A percentile compares a stretch with the other conserved stretches of the same genome.
Conservation (phyloP, 768 basidiomycete species). For the Myochromella boudieri region DNA sequence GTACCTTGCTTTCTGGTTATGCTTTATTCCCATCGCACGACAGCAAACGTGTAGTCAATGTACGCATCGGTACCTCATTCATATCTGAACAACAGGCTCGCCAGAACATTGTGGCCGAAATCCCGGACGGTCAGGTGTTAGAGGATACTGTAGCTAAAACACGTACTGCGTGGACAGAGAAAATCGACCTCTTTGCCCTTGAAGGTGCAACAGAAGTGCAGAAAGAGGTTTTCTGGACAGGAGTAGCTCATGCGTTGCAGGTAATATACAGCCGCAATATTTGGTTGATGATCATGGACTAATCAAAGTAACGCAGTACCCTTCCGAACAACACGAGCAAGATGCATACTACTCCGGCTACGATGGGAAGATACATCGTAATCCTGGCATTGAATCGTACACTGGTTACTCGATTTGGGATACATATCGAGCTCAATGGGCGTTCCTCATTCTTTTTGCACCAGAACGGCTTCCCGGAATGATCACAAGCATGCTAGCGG, state of each 20-base stretch:
- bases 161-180: slow-evolving; percentile 56
- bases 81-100: slow-evolving; percentile 70
- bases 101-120: slow-evolving; percentile 45
- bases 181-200: slow-evolving; percentile 51
- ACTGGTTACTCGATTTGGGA: slow-evolving; percentile 86
- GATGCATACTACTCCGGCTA: slow-evolving; percentile 77
- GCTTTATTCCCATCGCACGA: slow-evolving; percentile 38
- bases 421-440: slow-evolving; percentile 78
- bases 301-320: slow-evolving; percentile 48
- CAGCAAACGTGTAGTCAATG: slow-evolving; percentile 46
- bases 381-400: slow-evolving; percentile 57
- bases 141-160: slow-evolving; percentile 51
- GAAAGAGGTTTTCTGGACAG: slow-evolving; percentile 58
- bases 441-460: slow-evolving; percentile 73
- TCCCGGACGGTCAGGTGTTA: slow-evolving; percentile 40
- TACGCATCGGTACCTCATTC: slow-evolving; percentile 77
- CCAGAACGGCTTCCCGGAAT: slow-evolving; percentile 77
- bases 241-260: slow-evolving; percentile 62
- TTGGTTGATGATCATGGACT: background rate
- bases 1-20: slow-evolving; percentile 51
- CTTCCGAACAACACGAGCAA: slow-evolving; percentile 71
- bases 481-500: slow-evolving; percentile 78
- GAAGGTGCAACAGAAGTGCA: slow-evolving; percentile 47
- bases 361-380: slow-evolving; percentile 57
- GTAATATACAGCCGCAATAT: slow-evolving; percentile 24